These are phyloP conservation scores for Phytophthora fragariae DNA, from an alignment of 352 stramenopile genomes.

Conservation along the genomic window DNA sequence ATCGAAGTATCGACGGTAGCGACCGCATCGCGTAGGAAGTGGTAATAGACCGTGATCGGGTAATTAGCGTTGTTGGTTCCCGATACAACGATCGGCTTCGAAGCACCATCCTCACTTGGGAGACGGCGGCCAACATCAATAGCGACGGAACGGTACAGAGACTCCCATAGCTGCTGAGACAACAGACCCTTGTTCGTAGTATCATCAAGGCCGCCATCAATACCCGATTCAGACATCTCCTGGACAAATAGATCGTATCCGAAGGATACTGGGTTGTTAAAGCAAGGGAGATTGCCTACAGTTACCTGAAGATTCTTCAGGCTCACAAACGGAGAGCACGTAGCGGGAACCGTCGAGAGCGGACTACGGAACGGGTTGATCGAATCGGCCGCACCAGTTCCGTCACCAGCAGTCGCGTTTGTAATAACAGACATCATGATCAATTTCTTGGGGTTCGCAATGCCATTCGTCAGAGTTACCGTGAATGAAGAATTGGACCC, in stretches of 20 bases:
- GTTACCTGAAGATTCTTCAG: conserved; percentile 34
- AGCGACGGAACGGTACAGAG: conserved; percentile 34
- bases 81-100: conserved; percentile 29
- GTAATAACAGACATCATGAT: neutral
- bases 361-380: conserved; percentile 21
- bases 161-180: conserved; percentile 33
- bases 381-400: conserved; percentile 1
- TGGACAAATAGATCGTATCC: conserved; percentile 41
- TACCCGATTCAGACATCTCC: conserved; percentile 34
- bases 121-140: conserved; percentile 40
- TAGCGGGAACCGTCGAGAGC: conserved; percentile 25
- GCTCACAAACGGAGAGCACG: conserved; percentile 26
- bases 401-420: neutral
- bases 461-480: conserved; percentile 5
- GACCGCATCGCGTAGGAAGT: conserved; percentile 34
- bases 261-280: conserved; percentile 20
- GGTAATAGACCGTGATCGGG: conserved; percentile 31
- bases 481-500: neutral
- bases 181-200: conserved; percentile 20
- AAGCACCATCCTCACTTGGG: conserved; percentile 33
- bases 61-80: conserved; percentile 30
- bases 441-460: conserved; percentile 14
- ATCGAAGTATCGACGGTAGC: conserved; percentile 33
- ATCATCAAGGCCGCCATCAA: conserved; percentile 36
- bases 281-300: conserved; percentile 33